These are phyloP conservation scores for Marasmius oreades DNA, from an alignment of 1,284 basidiomycete genomes.

Conservation along the genomic window DNA sequence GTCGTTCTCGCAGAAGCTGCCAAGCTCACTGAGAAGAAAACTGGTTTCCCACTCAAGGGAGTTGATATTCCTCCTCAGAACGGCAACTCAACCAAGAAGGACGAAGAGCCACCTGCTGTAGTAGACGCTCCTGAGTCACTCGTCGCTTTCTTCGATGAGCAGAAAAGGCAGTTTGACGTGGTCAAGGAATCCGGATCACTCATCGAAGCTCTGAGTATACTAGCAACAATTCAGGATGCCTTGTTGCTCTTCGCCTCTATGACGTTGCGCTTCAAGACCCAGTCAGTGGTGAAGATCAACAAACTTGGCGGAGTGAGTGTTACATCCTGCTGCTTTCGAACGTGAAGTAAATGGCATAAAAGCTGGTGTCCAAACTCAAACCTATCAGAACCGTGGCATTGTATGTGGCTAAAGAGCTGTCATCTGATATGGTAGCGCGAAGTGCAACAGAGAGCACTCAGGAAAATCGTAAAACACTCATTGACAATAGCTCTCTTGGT, in stretches of 20 bases:
- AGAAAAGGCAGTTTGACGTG: conserved; percentile 49
- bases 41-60: conserved; percentile 61
- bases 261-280: conserved; percentile 65
- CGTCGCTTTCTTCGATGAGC: conserved; percentile 62
- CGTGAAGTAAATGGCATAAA: conserved; percentile 6
- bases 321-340: not conserved
- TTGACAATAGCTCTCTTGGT: conserved; percentile 45
- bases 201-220: conserved; percentile 62
- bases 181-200: conserved; percentile 35
- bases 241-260: conserved; percentile 63
- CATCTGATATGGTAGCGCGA: conserved; percentile 44
- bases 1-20: conserved; percentile 70
- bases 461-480: conserved; percentile 49
- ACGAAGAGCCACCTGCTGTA: conserved; percentile 60
- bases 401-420: conserved; percentile 53
- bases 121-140: conserved; percentile 57
- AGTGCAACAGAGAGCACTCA: conserved; percentile 47
- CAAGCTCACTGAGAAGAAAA: conserved; percentile 65
- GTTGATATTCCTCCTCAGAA: conserved; percentile 40
- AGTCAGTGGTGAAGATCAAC: conserved; percentile 65
- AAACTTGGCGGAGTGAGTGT: conserved; percentile 61
- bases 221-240: conserved; percentile 73
- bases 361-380: conserved; percentile 69
- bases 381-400: conserved; percentile 51
- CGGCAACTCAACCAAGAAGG: conserved; percentile 50